phyloP scores from a whole-genome alignment of 2,329 filamentous ascomycete genomes.

The Penicillium nordicum region DNA sequence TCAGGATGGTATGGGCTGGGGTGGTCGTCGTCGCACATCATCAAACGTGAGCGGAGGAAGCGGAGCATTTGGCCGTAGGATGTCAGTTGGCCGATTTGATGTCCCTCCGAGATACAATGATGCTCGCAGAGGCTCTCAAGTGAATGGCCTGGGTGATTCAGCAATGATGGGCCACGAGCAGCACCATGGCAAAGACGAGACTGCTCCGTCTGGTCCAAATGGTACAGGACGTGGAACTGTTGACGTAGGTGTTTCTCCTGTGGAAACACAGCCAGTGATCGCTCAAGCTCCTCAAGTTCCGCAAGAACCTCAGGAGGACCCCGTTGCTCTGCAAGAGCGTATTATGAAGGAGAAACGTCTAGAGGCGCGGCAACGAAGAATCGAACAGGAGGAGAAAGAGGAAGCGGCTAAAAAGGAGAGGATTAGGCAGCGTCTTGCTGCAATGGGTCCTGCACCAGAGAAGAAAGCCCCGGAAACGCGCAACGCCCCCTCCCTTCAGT shows the following conservation, averaged over 20 bases:
- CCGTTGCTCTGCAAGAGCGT: conserved; percentile 55
- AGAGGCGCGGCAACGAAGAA: conserved; percentile 51
- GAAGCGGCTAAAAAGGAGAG: conserved; percentile 58
- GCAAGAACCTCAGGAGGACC: conserved; percentile 36
- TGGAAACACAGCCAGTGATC: conserved; percentile 19
- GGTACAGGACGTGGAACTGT: conserved; percentile 30
- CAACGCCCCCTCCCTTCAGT: conserved; percentile 22
- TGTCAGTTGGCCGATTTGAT: conserved; percentile 53
- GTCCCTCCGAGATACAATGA: conserved; percentile 41
- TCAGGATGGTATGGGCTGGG: conserved; percentile 61
- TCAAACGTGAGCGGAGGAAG: conserved; percentile 90
- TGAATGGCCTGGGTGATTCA: conserved; percentile 35
- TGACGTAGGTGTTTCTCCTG: conserved; percentile 28
- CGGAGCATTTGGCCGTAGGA: conserved; percentile 63
- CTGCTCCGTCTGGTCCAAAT: conserved; percentile 21
- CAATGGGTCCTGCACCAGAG: conserved; percentile 48
- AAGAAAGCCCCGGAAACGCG: conserved; percentile 30
- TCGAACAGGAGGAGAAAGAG: conserved; percentile 55
- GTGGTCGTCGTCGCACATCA: conserved; percentile 72
- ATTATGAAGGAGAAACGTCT: conserved; percentile 60
- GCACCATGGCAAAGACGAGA: conserved; percentile 22
- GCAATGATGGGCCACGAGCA: conserved; percentile 29
- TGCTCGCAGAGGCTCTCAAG: conserved; percentile 38
- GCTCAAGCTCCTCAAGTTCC: conserved; percentile 10
- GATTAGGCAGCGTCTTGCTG: conserved; percentile 55